A percentile compares a stretch with the other conserved stretches of the same genome.
phyloP scores from a whole-genome alignment of 495 filamentous ascomycete genomes.

The Tuber microsphaerosporum region DNA sequence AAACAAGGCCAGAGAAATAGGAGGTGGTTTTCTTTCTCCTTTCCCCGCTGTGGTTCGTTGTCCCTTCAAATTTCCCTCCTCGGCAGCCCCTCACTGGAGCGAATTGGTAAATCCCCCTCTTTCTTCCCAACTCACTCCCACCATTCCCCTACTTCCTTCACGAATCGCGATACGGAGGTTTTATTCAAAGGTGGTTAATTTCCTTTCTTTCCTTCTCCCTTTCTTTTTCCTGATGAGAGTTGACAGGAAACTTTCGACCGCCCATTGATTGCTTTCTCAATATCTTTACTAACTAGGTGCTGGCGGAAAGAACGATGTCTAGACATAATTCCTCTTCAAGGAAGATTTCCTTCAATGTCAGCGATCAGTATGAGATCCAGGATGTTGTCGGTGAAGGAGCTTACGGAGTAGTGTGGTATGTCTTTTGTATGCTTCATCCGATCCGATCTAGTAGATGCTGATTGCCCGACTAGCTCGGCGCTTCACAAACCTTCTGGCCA shows the following conservation, averaged over 20 bases:
- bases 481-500: constrained; percentile 97
- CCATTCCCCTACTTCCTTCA: constrained; percentile 7
- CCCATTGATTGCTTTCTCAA: neutral
- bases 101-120: constrained; percentile 14
- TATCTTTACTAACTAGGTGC: constrained; percentile 9
- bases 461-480: constrained; percentile 61
- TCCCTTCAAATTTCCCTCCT: constrained; percentile 10
- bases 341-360: constrained; percentile 99
- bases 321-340: constrained; percentile 53
- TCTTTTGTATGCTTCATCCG: constrained; percentile 13
- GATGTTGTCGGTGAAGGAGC: constrained; percentile 99
- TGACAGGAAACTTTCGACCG: neutral
- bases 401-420: constrained; percentile 97
- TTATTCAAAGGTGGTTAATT: neutral
- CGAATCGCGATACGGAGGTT: neutral
- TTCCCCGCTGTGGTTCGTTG: constrained; percentile 20
- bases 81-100: constrained; percentile 13
- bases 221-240: neutral
- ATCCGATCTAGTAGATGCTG: constrained; percentile 9
- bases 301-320: constrained; percentile 26
- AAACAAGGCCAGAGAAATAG: neutral
- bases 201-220: neutral
- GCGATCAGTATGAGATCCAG: constrained; percentile 98
- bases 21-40: neutral
- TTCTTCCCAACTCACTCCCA: constrained; percentile 10